phyloP scores from a whole-genome alignment of 352 stramenopile species.

The Pythium myriotylum region DNA sequence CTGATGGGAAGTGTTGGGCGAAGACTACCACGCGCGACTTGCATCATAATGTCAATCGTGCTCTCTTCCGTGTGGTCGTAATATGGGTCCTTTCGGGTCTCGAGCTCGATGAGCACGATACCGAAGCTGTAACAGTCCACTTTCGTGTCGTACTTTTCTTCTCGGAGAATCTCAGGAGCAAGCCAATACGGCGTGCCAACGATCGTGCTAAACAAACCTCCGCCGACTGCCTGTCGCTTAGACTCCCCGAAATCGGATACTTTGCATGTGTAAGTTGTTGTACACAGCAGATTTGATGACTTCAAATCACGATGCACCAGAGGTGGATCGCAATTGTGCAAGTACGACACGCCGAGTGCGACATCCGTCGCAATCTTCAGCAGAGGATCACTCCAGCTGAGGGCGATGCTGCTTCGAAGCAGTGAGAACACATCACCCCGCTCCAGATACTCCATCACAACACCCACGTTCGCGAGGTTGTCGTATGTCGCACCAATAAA shows the following conservation, averaged over 20 bases:
- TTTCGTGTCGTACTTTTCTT: constrained; percentile 80
- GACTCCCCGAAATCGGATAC: constrained; percentile 84
- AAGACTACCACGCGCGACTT: constrained; percentile 59
- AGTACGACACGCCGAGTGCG: constrained; percentile 76
- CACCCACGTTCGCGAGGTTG: constrained; percentile 73
- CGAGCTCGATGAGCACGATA: constrained; percentile 85
- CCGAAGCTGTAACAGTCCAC: constrained; percentile 90
- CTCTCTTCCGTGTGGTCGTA: constrained; percentile 54
- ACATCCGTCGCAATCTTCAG: constrained; percentile 84
- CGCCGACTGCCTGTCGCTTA: constrained; percentile 51
- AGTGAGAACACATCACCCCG: constrained; percentile 68
- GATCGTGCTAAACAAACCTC: constrained; percentile 67
- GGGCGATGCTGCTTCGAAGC: constrained; percentile 57
- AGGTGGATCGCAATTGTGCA: constrained; percentile 80
- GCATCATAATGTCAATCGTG: constrained; percentile 85
- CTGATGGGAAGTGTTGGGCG: constrained; percentile 66
- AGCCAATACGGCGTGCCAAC: constrained; percentile 88
- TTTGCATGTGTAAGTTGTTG: constrained; percentile 78
- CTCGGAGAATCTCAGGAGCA: constrained; percentile 81
- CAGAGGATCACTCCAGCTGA: constrained; percentile 78
- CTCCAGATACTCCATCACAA: constrained; percentile 82
- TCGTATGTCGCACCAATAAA: constrained; percentile 88
- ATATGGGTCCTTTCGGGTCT: constrained; percentile 77
- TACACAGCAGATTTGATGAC: constrained; percentile 76
- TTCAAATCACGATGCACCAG: constrained; percentile 86